Base-by-base conservation (phyloP, 1,284 basidiomycete genomes). In the Sphagnurus paluster region DNA sequence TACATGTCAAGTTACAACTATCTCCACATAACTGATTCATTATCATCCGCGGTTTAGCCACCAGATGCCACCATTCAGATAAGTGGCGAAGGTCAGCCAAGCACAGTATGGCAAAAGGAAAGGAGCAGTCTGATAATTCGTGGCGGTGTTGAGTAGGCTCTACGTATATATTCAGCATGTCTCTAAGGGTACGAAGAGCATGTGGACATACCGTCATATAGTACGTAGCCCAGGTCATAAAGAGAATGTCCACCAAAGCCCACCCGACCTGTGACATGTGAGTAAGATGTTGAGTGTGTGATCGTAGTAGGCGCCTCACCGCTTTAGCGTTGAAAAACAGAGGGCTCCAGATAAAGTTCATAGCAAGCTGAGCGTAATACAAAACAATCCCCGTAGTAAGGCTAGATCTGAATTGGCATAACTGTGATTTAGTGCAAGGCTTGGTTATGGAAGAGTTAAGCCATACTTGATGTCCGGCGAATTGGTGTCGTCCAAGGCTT, bases 321-420 rank as follows among this genome's bases (percentile, higher is more conserved):
- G 70, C 62, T 54, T 75, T 75, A 29, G 70, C 61, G 11, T 76
- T 77, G 56, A 90, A 90, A 74, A 88, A 89, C 29, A 90, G 63
- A 4, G 87, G 84, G 16, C 79, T 79, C 87, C 87, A 91, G 21
- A 76, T 53, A 44, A 80, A 66, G 68, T 90, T 90, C 35, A 90
- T 64, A 0, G 69, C 81, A 29, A 90, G 70, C 61, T 90, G 87
- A 4, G 69, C 71, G 65, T 84, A 91, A 69, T 91, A 90, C 34
- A 90, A 67, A 25, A 70, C 69, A 30, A 90, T 64, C 2, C 80
- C 83, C 30, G 71, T 60, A 32, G 71, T 66, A 30, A 84, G 73
- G 47, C 71, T 64, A 20, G 70, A 63, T 41, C 79, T 33, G 9
- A 46, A 50, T 56, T 10, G 43, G n/a, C n/a, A n/a, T n/a, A 30